Evolutionary conservation across 1,284 basidiomycete species (phyloP).

Genomic region (Phlebopus sp.): DNA sequence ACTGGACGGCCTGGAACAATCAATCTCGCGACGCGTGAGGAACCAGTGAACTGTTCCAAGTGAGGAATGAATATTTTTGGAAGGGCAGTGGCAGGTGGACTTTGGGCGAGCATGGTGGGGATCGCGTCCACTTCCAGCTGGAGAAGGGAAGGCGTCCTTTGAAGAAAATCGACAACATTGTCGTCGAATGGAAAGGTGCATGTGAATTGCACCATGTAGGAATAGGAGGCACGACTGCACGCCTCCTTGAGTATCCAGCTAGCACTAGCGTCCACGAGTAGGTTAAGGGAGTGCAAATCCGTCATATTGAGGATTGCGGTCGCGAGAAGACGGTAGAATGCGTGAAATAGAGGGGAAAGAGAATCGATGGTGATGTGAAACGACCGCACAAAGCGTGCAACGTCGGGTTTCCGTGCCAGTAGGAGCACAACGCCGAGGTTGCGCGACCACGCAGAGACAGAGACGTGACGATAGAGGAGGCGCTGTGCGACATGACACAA

Average conservation of each 20-base stretch:
- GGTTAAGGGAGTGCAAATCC: conserved; percentile 53
- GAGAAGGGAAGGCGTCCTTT: conserved; percentile 46
- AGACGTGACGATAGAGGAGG: conserved; percentile 58
- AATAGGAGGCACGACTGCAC: conserved; percentile 33
- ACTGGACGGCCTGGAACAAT: conserved; percentile 65
- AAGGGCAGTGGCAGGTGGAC: conserved; percentile 26
- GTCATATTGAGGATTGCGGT: conserved; percentile 56
- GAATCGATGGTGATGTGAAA: conserved; percentile 54
- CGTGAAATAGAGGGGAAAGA: conserved; percentile 35
- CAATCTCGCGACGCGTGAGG: conserved; percentile 48
- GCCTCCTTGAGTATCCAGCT: conserved; percentile 51
- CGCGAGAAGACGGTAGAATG: conserved; percentile 50
- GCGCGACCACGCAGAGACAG: conserved; percentile 40
- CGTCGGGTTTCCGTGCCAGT: conserved; percentile 48
- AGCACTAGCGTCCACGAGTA: conserved; percentile 48
- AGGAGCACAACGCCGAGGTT: conserved; percentile 51
- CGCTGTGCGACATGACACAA: conserved; percentile 52
- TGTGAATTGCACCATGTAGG: conserved; percentile 51
- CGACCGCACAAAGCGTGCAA: conserved; percentile 58
- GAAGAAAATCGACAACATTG: conserved; percentile 55
- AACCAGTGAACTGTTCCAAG: conserved; percentile 59
- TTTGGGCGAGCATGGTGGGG: conserved; percentile 20
- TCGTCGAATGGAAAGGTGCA: conserved; percentile 58
- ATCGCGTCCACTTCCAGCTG: conserved; percentile 52
- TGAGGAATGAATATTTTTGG: conserved; percentile 43